These are phyloP conservation scores for Hamamelis virginiana DNA, from an alignment of 164 flowering plant species.

Conservation along the genomic window DNA sequence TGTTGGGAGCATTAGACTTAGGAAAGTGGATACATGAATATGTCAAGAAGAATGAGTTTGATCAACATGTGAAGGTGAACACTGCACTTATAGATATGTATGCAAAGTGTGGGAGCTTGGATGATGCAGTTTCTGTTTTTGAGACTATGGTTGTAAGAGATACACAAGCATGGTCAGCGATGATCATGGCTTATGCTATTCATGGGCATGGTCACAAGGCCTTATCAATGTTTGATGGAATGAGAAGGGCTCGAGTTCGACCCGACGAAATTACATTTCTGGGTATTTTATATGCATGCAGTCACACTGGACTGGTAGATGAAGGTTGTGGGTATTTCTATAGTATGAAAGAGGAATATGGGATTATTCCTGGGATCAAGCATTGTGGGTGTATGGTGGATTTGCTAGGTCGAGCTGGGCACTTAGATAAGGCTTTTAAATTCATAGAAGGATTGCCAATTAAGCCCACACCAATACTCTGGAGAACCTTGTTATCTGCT, in stretches of 20 bases:
- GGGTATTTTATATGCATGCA: conserved; percentile 63
- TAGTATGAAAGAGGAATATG: conserved; percentile 46
- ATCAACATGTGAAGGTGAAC: conserved; percentile 55
- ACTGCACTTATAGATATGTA: conserved; percentile 73
- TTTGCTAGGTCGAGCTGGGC: too few relatives aligned
- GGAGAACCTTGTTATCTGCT: conserved; percentile 73
- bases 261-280: conserved; percentile 72
- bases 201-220: conserved; percentile 61
- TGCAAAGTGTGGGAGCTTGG: conserved; percentile 79
- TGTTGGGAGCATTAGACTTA: conserved; percentile 64
- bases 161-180: conserved; percentile 70
- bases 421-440: conserved; percentile 53
- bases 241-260: conserved; percentile 35
- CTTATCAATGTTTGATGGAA: conserved; percentile 52
- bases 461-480: conserved; percentile 59
- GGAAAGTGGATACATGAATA: conserved; percentile 78
- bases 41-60: conserved; percentile 48
- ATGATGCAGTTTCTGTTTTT: conserved; percentile 54
- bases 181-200: conserved; percentile 64
- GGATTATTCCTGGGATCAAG: conserved; percentile 54
- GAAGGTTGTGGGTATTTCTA: conserved; percentile 49
- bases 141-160: conserved; percentile 46
- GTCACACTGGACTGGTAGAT: conserved; percentile 58
- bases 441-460: conserved; percentile 56
- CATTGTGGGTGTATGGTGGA: conserved; percentile 79